These are phyloP conservation scores for Triticum dicoccoides DNA, from an alignment of 176 grass and related monocot genomes.

Conservation along the genomic window DNA sequence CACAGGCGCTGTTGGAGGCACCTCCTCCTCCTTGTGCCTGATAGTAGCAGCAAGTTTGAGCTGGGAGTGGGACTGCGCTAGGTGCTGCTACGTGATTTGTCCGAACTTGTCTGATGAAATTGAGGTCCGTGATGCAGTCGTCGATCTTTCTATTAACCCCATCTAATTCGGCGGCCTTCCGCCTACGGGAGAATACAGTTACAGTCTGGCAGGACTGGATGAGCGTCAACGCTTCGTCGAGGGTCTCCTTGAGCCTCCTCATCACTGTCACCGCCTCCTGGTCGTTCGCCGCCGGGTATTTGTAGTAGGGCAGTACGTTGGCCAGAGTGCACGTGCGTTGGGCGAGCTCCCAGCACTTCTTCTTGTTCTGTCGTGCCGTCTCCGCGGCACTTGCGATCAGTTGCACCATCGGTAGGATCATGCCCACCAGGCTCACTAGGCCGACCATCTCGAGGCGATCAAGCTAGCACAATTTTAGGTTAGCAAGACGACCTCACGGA, in stretches of 20 bases:
- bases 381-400: neutral
- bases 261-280: neutral
- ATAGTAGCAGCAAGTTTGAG: neutral
- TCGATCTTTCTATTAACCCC: neutral
- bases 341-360: neutral
- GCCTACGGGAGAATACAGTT: neutral
- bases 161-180: neutral
- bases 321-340: neutral
- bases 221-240: neutral
- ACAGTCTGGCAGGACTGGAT: neutral
- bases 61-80: neutral
- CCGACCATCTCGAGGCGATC: neutral
- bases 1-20: too few species aligned
- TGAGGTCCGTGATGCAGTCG: neutral
- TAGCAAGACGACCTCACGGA: too few species aligned
- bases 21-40: too few species aligned
- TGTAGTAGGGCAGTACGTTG: neutral
- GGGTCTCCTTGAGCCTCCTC: neutral
- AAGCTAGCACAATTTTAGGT: too few species aligned
- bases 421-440: neutral
- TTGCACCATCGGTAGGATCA: neutral
- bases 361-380: neutral
- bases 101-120: neutral
- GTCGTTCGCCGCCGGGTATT: neutral
- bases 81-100: neutral